Percentiles rank a stretch among this genome's conserved stretches.
Conservation (phyloP, 768 basidiomycete species). For the Boletus sensibilis region DNA sequence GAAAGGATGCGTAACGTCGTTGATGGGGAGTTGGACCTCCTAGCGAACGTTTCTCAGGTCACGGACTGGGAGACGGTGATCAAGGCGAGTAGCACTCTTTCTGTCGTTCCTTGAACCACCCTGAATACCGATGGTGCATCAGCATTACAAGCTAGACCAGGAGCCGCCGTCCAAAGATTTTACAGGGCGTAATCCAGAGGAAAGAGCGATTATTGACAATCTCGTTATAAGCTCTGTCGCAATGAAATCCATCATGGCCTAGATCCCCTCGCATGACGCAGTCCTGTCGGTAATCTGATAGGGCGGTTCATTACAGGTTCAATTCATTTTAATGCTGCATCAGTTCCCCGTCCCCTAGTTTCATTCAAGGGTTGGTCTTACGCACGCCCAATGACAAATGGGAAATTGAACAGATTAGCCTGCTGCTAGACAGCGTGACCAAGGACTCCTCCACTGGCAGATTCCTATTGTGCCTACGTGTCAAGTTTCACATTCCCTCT, state of each 20-base stretch:
- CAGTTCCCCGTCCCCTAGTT: background rate
- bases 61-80: slow-evolving; percentile 75
- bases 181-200: slow-evolving; percentile 34
- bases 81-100: slow-evolving; percentile 52
- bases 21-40: slow-evolving; percentile 50
- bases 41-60: slow-evolving; percentile 43
- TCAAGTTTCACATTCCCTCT: background rate
- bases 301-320: background rate
- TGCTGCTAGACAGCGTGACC: background rate
- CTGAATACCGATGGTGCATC: background rate
- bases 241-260: slow-evolving; percentile 63
- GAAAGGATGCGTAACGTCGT: slow-evolving; percentile 58
- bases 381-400: background rate
- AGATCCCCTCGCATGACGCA: background rate
- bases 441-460: too few species aligned
- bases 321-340: background rate
- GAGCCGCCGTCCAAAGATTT: slow-evolving; percentile 44
- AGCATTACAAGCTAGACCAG: slow-evolving; percentile 71
- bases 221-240: slow-evolving; percentile 79
- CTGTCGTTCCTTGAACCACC: too few species aligned
- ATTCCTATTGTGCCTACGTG: background rate
- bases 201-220: slow-evolving; percentile 50
- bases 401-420: background rate
- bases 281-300: background rate
- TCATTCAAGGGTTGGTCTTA: background rate